Conservation (phyloP, 495 filamentous ascomycete genomes). For the Penicillium soppii region DNA sequence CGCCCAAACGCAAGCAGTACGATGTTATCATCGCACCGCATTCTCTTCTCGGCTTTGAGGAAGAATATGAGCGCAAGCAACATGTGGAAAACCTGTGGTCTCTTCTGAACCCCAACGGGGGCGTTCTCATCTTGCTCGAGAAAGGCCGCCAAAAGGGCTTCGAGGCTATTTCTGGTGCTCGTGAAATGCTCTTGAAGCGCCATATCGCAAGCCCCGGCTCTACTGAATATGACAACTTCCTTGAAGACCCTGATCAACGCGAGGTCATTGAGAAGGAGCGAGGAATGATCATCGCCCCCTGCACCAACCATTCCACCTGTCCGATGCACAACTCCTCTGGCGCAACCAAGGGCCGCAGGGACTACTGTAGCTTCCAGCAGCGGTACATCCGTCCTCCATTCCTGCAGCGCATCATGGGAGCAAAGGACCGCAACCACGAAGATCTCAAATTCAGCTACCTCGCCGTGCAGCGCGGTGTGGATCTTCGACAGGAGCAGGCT, state of each 20-base stretch:
- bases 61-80: slow-evolving; percentile 71
- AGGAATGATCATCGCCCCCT: slow-evolving; percentile 94
- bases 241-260: slow-evolving; percentile 35
- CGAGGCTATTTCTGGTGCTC: slow-evolving; percentile 82
- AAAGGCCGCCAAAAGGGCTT: slow-evolving; percentile 92
- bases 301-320: slow-evolving; percentile 85
- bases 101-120: slow-evolving; percentile 78
- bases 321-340: slow-evolving; percentile 81
- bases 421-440: slow-evolving; percentile 75
- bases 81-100: slow-evolving; percentile 86
- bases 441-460: slow-evolving; percentile 88
- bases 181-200: slow-evolving; percentile 71
- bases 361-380: slow-evolving; percentile 90
- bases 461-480: slow-evolving; percentile 76
- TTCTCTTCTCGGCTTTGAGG: slow-evolving; percentile 66
- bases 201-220: slow-evolving; percentile 68
- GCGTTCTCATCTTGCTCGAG: slow-evolving; percentile 83
- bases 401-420: slow-evolving; percentile 74
- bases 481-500: slow-evolving; percentile 41
- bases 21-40: slow-evolving; percentile 92
- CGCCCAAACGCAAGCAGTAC: slow-evolving; percentile 69
- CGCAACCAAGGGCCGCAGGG: slow-evolving; percentile 67
- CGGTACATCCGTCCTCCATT: slow-evolving; percentile 82
- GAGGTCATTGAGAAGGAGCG: slow-evolving; percentile 56
- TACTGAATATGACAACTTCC: slow-evolving; percentile 39